Evolutionary conservation across 1,284 basidiomycete species (phyloP), one percentile per base, ranked within the genome.

Genomic region (Malassezia arunalokei): DNA sequence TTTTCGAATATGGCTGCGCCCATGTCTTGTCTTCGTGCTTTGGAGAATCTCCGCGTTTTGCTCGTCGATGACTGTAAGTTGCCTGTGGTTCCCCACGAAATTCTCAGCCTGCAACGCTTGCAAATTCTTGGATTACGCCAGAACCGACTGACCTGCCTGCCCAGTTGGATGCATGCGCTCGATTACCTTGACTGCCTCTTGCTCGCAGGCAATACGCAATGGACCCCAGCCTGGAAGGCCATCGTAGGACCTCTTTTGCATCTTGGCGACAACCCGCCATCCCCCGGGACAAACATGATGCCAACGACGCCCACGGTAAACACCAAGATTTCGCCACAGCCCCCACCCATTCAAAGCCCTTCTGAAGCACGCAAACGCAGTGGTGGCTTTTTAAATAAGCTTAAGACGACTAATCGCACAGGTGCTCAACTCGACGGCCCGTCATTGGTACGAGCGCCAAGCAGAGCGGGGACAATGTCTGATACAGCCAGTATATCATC

Each of bases 131-230:
- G 87, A 68, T 77, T 92, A 43, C 82, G 90, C 51, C 78, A 83
- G 65, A 98, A 98, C 75, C 84, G 84, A 68, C 78, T 98, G 66
- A 79, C 86, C 61, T 81, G 83, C n/a, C 78, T 98, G 29, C 92
- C 92, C 3, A 82, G 85, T 57, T 98, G 94, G 92, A 78, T 98
- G 40, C 87, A 86, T 71, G 80, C 86, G 31, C 78, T 98, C 30
- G 79, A 81, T 15, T 80, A 81, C 37, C 79, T 98, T 43, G 87
- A 92, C 73, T 84, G 83, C 5, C 78, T 98, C 3, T 83, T 85
- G 58, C 81, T 98, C 29, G 92, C 96, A 63, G 86, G 84, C 30
- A 98, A 98, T 73, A 85, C n/a, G 8, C 8, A 87, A 7, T 94
- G 96, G 75, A 83, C 86, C 58, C 84, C 85, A 3, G 85, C 88